phyloP scores from a whole-genome alignment of 495 filamentous ascomycete species.

The Emericellopsis terricola region DNA sequence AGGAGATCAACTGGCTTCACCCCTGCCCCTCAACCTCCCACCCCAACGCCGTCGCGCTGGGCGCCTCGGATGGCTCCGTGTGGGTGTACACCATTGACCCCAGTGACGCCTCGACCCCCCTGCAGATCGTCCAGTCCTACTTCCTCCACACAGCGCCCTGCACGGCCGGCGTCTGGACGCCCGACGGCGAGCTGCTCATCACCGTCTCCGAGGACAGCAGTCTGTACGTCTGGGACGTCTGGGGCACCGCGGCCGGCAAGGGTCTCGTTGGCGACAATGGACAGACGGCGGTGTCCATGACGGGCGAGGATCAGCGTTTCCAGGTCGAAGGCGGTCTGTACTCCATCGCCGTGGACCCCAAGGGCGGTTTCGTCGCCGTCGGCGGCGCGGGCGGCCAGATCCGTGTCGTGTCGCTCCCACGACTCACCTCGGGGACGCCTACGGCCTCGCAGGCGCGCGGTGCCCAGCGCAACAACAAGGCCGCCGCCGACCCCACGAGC shows the following conservation, averaged over 20 bases:
- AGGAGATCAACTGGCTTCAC: slow-evolving; percentile 83
- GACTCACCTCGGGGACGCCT: slow-evolving; percentile 36
- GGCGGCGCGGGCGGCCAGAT: slow-evolving; percentile 78
- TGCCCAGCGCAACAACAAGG: slow-evolving; percentile 10
- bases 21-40: slow-evolving; percentile 51
- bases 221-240: slow-evolving; percentile 87
- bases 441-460: slow-evolving; percentile 12
- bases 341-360: slow-evolving; percentile 64
- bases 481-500: slow-evolving; percentile 6
- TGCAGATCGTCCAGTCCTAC: slow-evolving; percentile 75
- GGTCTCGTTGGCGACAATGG: slow-evolving; percentile 50
- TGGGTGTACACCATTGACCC: slow-evolving; percentile 84
- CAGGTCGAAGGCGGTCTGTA: slow-evolving; percentile 81
- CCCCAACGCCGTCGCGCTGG: slow-evolving; percentile 74
- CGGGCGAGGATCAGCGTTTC: slow-evolving; percentile 70
- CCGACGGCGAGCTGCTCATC: slow-evolving; percentile 73
- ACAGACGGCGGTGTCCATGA: slow-evolving; percentile 67
- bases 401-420: slow-evolving; percentile 67
- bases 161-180: slow-evolving; percentile 81
- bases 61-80: slow-evolving; percentile 80
- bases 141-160: slow-evolving; percentile 76
- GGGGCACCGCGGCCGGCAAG: slow-evolving; percentile 61
- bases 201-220: slow-evolving; percentile 80
- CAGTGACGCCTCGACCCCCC: slow-evolving; percentile 29
- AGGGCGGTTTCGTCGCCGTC: slow-evolving; percentile 58